phyloP scores from a whole-genome alignment of 495 filamentous ascomycete species.

The Terfezia boudieri region DNA sequence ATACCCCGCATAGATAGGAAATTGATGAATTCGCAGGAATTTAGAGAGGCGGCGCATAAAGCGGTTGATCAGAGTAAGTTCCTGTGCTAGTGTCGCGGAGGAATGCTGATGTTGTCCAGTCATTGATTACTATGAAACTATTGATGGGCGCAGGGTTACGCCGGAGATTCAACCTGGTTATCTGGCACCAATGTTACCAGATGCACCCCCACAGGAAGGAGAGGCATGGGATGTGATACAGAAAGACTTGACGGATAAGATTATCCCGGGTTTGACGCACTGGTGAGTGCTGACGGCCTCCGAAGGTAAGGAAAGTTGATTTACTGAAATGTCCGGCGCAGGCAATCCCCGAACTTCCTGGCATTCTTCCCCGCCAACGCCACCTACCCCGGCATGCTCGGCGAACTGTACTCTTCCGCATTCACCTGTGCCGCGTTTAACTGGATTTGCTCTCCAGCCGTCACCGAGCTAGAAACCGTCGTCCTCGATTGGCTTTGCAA shows the following conservation, averaged over 20 bases:
- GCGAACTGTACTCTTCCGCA: constrained; percentile 76
- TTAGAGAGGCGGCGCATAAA: constrained; percentile 56
- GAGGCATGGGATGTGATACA: constrained; percentile 69
- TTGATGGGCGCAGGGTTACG: constrained; percentile 48
- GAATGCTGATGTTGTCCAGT: constrained; percentile 29
- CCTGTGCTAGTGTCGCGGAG: background rate
- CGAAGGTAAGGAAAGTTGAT: background rate
- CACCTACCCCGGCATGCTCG: constrained; percentile 70
- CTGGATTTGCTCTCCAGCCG: constrained; percentile 84
- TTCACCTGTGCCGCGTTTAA: constrained; percentile 88
- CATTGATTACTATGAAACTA: constrained; percentile 55
- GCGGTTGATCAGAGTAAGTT: constrained; percentile 64
- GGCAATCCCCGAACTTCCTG: constrained; percentile 83
- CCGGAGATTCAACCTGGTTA: constrained; percentile 72
- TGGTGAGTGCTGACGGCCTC: constrained; percentile 30
- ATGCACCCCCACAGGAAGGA: constrained; percentile 43
- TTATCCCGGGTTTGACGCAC: constrained; percentile 85
- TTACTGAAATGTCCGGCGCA: constrained; percentile 2
- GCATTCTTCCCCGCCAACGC: constrained; percentile 78
- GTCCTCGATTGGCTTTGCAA: constrained; percentile 82
- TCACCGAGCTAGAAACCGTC: constrained; percentile 91
- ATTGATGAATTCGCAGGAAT: constrained; percentile 61
- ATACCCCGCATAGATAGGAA: background rate
- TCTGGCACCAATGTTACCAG: constrained; percentile 55
- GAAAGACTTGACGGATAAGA: constrained; percentile 62